Percentiles rank a stretch among this genome's conserved stretches.
These are phyloP conservation scores for Jackrogersella minutella DNA, from an alignment of 495 filamentous ascomycete genomes.

Conservation along the genomic window DNA sequence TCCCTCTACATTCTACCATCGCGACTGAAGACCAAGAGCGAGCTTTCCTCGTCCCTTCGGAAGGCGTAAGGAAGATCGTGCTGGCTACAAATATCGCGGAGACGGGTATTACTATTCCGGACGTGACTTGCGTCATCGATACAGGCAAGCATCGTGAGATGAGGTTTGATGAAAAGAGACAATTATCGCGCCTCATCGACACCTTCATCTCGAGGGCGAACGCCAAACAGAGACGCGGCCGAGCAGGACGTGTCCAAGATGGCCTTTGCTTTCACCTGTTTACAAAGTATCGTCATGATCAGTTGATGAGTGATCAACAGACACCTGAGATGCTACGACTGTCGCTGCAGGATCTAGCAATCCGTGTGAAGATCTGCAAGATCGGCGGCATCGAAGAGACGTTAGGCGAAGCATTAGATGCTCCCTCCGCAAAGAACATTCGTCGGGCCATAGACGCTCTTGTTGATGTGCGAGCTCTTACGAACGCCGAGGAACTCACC, in stretches of 20 bases:
- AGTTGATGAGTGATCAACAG: constrained; percentile 83
- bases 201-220: constrained; percentile 94
- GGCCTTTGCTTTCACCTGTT: constrained; percentile 96
- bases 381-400: constrained; percentile 91
- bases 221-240: constrained; percentile 89
- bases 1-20: constrained; percentile 91
- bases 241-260: constrained; percentile 94
- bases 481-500: constrained; percentile 79
- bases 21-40: constrained; percentile 95
- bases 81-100: constrained; percentile 97
- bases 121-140: constrained; percentile 94
- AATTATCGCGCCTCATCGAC: constrained; percentile 87
- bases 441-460: constrained; percentile 89
- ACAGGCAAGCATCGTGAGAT: constrained; percentile 96
- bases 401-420: constrained; percentile 86
- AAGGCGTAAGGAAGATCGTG: constrained; percentile 86
- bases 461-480: constrained; percentile 91
- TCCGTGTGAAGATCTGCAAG: constrained; percentile 97
- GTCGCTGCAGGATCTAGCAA: constrained; percentile 89
- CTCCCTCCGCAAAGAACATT: constrained; percentile 89
- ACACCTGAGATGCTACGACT: constrained; percentile 94
- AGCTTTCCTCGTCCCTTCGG: constrained; percentile 84
- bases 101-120: constrained; percentile 96
- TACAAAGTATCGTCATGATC: constrained; percentile 84
- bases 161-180: constrained; percentile 89